Conservation (phyloP, 139 green algal species). For the Picochlorum sp. region DNA sequence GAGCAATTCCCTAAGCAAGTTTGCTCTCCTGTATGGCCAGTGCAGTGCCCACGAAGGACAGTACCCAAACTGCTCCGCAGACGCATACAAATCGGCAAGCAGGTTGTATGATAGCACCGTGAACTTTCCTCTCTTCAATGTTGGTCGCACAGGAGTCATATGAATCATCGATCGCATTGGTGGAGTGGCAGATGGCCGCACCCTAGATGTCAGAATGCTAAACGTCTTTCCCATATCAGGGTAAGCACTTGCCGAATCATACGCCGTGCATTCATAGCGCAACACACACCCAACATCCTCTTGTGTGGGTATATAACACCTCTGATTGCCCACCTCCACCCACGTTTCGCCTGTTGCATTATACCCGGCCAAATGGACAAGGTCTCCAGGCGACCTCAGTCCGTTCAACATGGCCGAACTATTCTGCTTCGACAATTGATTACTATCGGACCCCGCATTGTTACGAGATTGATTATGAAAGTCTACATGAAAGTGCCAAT, state of each 20-base stretch:
- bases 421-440: not conserved
- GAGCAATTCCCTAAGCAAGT: slow-evolving; percentile 89
- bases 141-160: slow-evolving; percentile 30
- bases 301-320: slow-evolving; percentile 61
- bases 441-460: slow-evolving; percentile 31
- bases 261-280: slow-evolving; percentile 67
- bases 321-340: slow-evolving; percentile 62
- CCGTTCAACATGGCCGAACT: slow-evolving; percentile 4
- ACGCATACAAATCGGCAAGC: slow-evolving; percentile 94
- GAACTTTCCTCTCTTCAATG: slow-evolving; percentile 58
- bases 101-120: slow-evolving; percentile 95
- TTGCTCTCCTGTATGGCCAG: slow-evolving; percentile 88
- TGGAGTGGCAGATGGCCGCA: slow-evolving; percentile 65
- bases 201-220: slow-evolving; percentile 60
- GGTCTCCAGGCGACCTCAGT: slow-evolving; percentile 1
- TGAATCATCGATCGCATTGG: slow-evolving; percentile 61
- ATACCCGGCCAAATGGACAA: slow-evolving; percentile 20
- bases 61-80: slow-evolving; percentile 73
- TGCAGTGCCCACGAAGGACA: slow-evolving; percentile 82
- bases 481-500: slow-evolving; percentile 83
- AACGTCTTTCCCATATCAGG: slow-evolving; percentile 33
- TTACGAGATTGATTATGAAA: slow-evolving; percentile 62
- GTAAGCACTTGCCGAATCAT: slow-evolving; percentile 14
- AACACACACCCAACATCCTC: slow-evolving; percentile 87
- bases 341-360: slow-evolving; percentile 58